Evolutionary conservation across 495 filamentous ascomycete genomes (phyloP), one percentile per base, ranked within the genome.

Genomic region (Chaetomium fimeti): DNA sequence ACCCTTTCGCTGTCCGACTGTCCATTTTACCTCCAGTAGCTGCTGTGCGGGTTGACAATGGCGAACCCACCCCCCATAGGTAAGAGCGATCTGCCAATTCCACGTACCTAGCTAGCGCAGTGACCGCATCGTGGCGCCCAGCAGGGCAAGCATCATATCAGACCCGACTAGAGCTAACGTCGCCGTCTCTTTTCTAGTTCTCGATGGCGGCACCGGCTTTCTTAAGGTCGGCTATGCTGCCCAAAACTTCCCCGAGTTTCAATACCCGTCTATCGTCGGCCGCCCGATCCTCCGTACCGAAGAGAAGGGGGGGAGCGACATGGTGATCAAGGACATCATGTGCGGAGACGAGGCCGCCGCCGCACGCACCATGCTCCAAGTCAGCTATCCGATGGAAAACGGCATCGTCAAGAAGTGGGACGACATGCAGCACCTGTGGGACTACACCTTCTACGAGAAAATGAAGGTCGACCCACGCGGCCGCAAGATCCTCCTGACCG

Each of bases 191-290:
- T 55, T 69, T 74, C 2, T 60, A 98, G 94, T 98, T 74, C 93
- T 98, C 85, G 94, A 98, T 86, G 95, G 95, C 85, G 94, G 94
- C 79, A 98, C 94, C 73, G 94, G 94, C 77, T 99, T 98, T 86
- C 89, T 98, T 77, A 99, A 99, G 81, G 94, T 96, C 79, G 94
- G 94, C 76, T 98, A 97, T 83, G 95, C 94, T 65, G 92, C 86
- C 67, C 91, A 98, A 85, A 98, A 99, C 81, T 99, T 98, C 79
- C 94, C 94, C 73, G 93, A 97, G 83, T 89, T 92, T 77, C 94
- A 98, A 79, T 97, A 91, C 82, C 94, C 94, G 59, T 97, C 93
- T 70, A 97, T 98, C 79, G 92, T 99, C 80, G 94, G 94, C 75
- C 91, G 95, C 69, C 94, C 94, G 55, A 98, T 99, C 77, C 83